A percentile compares a stretch with the other conserved stretches of the same genome.
These are phyloP conservation scores for Nasturtium officinale DNA, from an alignment of 345 rosid genomes.

Conservation along the genomic window DNA sequence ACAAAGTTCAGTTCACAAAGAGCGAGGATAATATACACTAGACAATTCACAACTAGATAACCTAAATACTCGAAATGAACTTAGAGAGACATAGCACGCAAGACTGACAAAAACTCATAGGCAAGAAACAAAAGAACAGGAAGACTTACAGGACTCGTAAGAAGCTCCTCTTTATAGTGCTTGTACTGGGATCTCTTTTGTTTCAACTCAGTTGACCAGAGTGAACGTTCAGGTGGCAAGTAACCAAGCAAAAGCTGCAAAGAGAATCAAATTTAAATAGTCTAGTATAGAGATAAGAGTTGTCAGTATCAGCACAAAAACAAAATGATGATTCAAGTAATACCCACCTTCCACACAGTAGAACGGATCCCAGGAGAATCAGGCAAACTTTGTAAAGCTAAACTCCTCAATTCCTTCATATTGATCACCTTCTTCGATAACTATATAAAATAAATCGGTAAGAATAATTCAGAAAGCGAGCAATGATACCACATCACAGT, in stretches of 20 bases:
- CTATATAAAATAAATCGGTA: constrained; percentile 40
- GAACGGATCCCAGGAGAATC: constrained; percentile 90
- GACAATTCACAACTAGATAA: not conserved
- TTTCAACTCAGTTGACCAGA: constrained; percentile 79
- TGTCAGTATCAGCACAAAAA: constrained; percentile 4
- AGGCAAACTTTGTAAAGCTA: constrained; percentile 81
- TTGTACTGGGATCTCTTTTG: constrained; percentile 89
- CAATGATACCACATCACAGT: not conserved
- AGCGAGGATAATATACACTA: not conserved
- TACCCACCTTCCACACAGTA: constrained; percentile 81
- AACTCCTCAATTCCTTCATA: constrained; percentile 77
- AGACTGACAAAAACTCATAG: constrained; percentile 4
- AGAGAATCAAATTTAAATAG: constrained; percentile 7
- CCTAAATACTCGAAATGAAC: not conserved
- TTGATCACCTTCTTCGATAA: constrained; percentile 83
- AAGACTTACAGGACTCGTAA: constrained; percentile 87
- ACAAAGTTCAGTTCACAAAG: constrained; percentile 6
- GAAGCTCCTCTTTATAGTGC: constrained; percentile 83
- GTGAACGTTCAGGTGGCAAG: constrained; percentile 80
- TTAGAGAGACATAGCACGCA: not conserved
- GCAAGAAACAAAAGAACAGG: constrained; percentile 26
- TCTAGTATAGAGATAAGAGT: not conserved
- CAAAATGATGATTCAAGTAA: not conserved
- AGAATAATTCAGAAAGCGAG: not conserved
- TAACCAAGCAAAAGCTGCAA: constrained; percentile 89